Conservation (phyloP, 83 land plant genomes). For the Picea abies region DNA sequence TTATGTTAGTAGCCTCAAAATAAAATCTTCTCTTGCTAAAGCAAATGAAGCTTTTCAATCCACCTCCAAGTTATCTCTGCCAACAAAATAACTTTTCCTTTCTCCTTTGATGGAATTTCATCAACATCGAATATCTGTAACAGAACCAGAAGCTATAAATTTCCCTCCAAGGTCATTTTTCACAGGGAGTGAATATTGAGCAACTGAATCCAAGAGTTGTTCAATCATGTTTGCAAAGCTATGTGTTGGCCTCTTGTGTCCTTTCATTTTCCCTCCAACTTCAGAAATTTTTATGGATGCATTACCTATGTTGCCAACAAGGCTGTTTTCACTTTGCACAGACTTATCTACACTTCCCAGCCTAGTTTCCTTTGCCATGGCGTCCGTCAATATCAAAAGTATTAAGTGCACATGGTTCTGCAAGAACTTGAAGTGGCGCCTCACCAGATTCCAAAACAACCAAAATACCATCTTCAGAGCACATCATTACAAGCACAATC, state of each 20-base stretch:
- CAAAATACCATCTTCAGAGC: too few species aligned
- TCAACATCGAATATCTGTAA: constrained; percentile 91
- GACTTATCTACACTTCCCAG: constrained; percentile 33
- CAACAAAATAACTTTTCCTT: constrained; percentile 80
- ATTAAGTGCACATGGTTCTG: constrained; percentile 88
- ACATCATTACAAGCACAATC: too few species aligned
- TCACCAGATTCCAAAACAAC: constrained; percentile 22
- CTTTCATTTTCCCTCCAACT: constrained; percentile 47
- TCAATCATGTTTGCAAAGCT: constrained; percentile 90
- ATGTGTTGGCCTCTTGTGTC: constrained; percentile 79
- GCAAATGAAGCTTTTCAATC: constrained; percentile 53
- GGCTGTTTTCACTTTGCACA: constrained; percentile 22
- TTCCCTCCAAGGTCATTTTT: constrained; percentile 39
- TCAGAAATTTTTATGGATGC: constrained; percentile 63
- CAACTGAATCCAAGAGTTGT: constrained; percentile 76
- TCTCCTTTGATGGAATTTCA: constrained; percentile 56
- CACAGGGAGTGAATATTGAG: constrained; percentile 60
- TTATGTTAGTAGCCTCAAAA: constrained; percentile 84
- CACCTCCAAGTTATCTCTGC: constrained; percentile 39
- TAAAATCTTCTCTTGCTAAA: constrained; percentile 86
- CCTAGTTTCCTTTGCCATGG: constrained; percentile 12
- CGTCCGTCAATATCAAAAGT: constrained; percentile 69
- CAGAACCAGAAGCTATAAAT: constrained; percentile 15
- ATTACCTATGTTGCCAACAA: constrained; percentile 16
- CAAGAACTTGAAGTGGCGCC: constrained; percentile 62